A percentile compares a stretch with the other conserved stretches of the same genome.
These are phyloP conservation scores for Phytopythium sindhum DNA, from an alignment of 352 stramenopile genomes.

Conservation along the genomic window DNA sequence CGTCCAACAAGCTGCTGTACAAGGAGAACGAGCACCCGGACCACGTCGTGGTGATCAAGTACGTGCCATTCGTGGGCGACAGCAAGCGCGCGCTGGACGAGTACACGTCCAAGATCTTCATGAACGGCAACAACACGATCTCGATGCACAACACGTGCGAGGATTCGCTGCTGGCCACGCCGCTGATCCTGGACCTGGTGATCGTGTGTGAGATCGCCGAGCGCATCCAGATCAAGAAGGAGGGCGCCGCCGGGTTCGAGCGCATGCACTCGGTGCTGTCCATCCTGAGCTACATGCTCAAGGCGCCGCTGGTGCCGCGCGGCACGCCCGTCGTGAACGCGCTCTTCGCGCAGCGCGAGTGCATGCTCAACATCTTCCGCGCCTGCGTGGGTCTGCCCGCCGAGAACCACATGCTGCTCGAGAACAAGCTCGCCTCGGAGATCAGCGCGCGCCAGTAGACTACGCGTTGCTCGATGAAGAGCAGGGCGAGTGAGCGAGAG, in stretches of 20 bases:
- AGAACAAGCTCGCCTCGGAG: constrained; percentile 91
- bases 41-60: constrained; percentile 99
- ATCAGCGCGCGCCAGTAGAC: constrained; percentile 66
- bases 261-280: constrained; percentile 97
- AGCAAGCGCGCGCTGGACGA: constrained; percentile 99
- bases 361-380: constrained; percentile 98
- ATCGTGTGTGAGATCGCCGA: constrained; percentile 97
- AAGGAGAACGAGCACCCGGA: constrained; percentile 98
- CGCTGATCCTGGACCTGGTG: constrained; percentile 98
- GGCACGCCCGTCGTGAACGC: constrained; percentile 98
- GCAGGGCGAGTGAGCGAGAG: too few relatives aligned
- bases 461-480: background rate
- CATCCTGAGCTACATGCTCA: constrained; percentile 96
- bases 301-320: constrained; percentile 97
- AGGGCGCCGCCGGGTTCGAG: constrained; percentile 99
- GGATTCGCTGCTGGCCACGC: constrained; percentile 97
- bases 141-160: constrained; percentile 99
- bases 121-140: constrained; percentile 99
- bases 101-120: constrained; percentile 99
- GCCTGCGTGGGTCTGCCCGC: constrained; percentile 95
- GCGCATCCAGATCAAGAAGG: constrained; percentile 96
- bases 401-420: constrained; percentile 98
- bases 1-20: constrained; percentile 97
- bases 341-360: constrained; percentile 96
- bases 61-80: constrained; percentile 98